These are phyloP conservation scores for Pichia californica DNA, from an alignment of 805 yeast genomes.

Conservation along the genomic window DNA sequence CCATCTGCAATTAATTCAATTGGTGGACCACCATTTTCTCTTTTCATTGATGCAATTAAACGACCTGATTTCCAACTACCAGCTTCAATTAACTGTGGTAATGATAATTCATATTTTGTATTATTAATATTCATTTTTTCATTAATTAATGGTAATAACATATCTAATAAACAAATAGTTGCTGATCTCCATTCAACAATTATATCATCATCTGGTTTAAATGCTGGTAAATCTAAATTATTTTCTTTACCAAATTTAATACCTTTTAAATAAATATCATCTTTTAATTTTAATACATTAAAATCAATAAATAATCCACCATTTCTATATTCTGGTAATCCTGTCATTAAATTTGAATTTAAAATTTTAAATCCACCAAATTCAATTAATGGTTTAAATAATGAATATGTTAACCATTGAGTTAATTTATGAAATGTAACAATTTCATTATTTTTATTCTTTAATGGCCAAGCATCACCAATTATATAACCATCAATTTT, in stretches of 20 bases:
- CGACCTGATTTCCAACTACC: constrained; percentile 67
- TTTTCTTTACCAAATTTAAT: constrained; percentile 29
- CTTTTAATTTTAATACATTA: constrained; percentile 43
- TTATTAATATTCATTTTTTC: constrained; percentile 32
- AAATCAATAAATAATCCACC: constrained; percentile 60
- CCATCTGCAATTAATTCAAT: constrained; percentile 59
- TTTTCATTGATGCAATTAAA: constrained; percentile 44
- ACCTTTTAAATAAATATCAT: constrained; percentile 34
- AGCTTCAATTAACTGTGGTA: constrained; percentile 61
- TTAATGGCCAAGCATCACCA: constrained; percentile 58
- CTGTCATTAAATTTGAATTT: constrained; percentile 42
- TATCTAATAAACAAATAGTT: constrained; percentile 52
- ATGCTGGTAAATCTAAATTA: constrained; percentile 39
- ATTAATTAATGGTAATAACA: constrained; percentile 46
- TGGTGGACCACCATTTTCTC: constrained; percentile 56
- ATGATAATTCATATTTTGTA: constrained; percentile 29
- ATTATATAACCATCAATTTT: constrained; percentile 42
- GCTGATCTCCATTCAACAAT: constrained; percentile 66
- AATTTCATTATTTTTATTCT: constrained; percentile 34
- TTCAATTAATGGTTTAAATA: constrained; percentile 44
- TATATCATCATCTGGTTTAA: constrained; percentile 47
- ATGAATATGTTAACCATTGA: constrained; percentile 61
- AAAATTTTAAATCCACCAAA: constrained; percentile 37
- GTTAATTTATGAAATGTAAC: constrained; percentile 62
- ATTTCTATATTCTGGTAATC: constrained; percentile 56